phyloP scores from a whole-genome alignment of 305 asterid species.

The Fraxinus sp. region DNA sequence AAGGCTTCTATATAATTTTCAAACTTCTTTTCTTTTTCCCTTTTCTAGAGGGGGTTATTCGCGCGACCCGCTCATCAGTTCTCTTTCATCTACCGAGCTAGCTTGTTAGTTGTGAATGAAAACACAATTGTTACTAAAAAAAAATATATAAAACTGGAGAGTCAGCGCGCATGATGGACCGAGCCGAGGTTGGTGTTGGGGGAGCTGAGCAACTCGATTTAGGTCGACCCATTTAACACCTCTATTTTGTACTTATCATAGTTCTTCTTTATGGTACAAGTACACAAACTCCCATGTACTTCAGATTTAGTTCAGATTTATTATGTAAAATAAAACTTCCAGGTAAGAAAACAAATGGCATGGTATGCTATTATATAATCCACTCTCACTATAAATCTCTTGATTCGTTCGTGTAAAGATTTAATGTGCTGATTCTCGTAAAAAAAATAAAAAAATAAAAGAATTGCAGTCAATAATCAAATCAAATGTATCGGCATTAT shows the following conservation, averaged over 20 bases:
- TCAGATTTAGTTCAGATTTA: neutral
- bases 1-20: neutral
- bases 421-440: neutral
- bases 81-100: neutral
- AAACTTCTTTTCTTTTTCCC: neutral
- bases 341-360: neutral
- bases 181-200: no score
- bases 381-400: neutral
- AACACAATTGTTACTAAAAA: no score
- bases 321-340: neutral
- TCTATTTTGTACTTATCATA: neutral
- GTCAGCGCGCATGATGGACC: neutral
- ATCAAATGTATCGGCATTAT: slow-evolving; percentile 22
- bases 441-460: neutral
- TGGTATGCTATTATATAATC: neutral
- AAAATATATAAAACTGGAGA: no score
- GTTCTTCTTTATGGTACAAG: neutral
- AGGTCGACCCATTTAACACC: neutral
- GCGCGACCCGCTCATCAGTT: neutral
- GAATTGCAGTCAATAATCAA: slow-evolving; percentile 25
- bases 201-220: neutral
- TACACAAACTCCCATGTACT: neutral
- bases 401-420: neutral
- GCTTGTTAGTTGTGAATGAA: neutral
- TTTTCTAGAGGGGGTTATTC: neutral